Conservation (phyloP, 2,329 filamentous ascomycete genomes). For the Epicoccum sorghinum region DNA sequence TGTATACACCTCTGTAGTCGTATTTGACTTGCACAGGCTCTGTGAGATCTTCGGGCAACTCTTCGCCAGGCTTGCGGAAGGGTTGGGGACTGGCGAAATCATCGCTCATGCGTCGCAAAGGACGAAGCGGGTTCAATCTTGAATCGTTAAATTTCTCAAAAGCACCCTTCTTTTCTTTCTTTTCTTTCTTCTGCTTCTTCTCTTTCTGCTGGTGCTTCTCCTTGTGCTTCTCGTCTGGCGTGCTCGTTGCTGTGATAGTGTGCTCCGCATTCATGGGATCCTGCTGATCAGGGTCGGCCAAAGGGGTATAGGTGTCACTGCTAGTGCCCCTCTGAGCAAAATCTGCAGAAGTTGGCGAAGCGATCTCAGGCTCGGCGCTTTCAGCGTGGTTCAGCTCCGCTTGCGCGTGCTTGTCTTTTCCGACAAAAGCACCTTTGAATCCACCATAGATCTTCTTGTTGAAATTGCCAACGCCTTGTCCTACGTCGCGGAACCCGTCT, state of each 20-base stretch:
- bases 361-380: conserved; percentile 23
- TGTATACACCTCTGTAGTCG: conserved; percentile 37
- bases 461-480: conserved; percentile 50
- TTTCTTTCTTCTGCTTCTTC: conserved; percentile 22
- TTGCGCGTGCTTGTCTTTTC: conserved; percentile 21
- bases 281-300: conserved; percentile 32
- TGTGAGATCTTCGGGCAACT: conserved; percentile 40
- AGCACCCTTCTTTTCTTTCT: conserved; percentile 20
- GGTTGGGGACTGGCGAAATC: conserved; percentile 55
- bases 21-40: conserved; percentile 38
- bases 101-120: conserved; percentile 31
- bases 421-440: conserved; percentile 42
- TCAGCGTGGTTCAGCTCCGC: conserved; percentile 25
- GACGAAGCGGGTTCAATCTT: conserved; percentile 28
- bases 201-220: conserved; percentile 18
- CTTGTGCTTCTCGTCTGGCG: conserved; percentile 28
- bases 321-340: conserved; percentile 36
- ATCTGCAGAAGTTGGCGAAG: conserved; percentile 38
- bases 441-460: conserved; percentile 49
- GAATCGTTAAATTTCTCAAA: conserved; percentile 34
- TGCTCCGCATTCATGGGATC: conserved; percentile 31
- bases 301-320: conserved; percentile 40
- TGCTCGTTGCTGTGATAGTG: conserved; percentile 28
- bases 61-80: conserved; percentile 46
- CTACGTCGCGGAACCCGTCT: conserved; percentile 58